Evolutionary conservation across 495 filamentous ascomycete species (phyloP).

Genomic region (Aspergillus diversus): DNA sequence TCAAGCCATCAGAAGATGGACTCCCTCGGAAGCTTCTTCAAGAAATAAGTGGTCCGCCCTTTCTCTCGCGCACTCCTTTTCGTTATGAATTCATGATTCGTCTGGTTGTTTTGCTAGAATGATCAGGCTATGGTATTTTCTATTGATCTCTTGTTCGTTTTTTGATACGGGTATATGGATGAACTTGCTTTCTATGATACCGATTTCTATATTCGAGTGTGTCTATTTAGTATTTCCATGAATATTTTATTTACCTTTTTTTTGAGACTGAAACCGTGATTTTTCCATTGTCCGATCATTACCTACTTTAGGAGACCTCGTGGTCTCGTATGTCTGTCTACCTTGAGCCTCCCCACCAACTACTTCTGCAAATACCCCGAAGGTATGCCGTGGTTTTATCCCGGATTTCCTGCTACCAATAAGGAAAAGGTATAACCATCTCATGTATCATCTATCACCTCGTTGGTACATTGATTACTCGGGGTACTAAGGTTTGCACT

Average conservation of each 20-base stretch:
- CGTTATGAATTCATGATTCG: conserved; percentile 17
- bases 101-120: conserved; percentile 14
- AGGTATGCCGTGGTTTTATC: not conserved
- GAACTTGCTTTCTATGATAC: conserved; percentile 15
- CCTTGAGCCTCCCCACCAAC: not conserved
- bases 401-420: too few relatives aligned
- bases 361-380: not conserved
- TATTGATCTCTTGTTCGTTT: conserved; percentile 16
- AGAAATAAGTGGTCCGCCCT: conserved; percentile 35
- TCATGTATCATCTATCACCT: too few relatives aligned
- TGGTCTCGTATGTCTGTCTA: not conserved
- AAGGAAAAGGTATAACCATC: too few relatives aligned
- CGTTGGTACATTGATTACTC: not conserved
- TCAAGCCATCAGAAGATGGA: conserved; percentile 38
- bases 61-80: not conserved
- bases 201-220: not conserved
- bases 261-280: not conserved
- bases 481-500: not conserved
- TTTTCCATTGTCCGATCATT: not conserved
- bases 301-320: not conserved
- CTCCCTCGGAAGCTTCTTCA: conserved; percentile 49
- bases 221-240: conserved; percentile 3
- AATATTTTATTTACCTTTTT: conserved; percentile 1
- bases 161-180: not conserved
- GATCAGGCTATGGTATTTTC: conserved; percentile 5